Base-by-base conservation (phyloP, 805 yeast species). In the Candida silvicultrix region DNA sequence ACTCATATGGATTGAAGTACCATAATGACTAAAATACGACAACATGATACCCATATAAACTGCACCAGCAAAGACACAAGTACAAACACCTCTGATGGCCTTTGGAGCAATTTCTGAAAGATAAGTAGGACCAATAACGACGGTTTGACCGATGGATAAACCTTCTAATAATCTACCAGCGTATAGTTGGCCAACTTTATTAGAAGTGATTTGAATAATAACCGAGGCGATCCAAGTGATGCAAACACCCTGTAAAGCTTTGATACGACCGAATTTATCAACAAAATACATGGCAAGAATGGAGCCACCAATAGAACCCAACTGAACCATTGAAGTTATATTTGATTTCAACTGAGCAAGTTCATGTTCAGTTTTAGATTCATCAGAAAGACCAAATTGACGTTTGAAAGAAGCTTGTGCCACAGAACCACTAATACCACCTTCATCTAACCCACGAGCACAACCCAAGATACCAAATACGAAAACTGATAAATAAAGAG, bases 401-500 rank as follows among this genome's bases (percentile, higher is more conserved):
- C 55, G 43, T 29, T 55, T 61, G 56, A 79, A 79, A 0, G 75
- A 64, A 4, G 51, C 47, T 52, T 73, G 79, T 9, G 73, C 66
- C 20, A 73, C 63, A 8, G 70, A 62, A 15, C 79, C 80, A 8
- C 78, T 62, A 34, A 73, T 67, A 49, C 61, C 62, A 31, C 83
- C 83, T 58, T 79, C 83, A 57, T 79, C 83, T 40, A 67, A 70
- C 14, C 83, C 84, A 59, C 84, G 62, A 6, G 80, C 78, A 31
- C 74, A 67, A 8, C 84, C 84, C 38, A 77, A 58, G 18, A 78
- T 57, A 41, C 83, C 84, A 60, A 78, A 79, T 2, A 75, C 67
- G 23, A 71, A 60, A n/a, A 75, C 71, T 1, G 77, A 65, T 40
- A 69, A 51, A 58, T 63, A 75, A 34, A 78, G 65, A 6, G 71